phyloP scores from a whole-genome alignment of 768 basidiomycete species.

The Lactarius sp. region DNA sequence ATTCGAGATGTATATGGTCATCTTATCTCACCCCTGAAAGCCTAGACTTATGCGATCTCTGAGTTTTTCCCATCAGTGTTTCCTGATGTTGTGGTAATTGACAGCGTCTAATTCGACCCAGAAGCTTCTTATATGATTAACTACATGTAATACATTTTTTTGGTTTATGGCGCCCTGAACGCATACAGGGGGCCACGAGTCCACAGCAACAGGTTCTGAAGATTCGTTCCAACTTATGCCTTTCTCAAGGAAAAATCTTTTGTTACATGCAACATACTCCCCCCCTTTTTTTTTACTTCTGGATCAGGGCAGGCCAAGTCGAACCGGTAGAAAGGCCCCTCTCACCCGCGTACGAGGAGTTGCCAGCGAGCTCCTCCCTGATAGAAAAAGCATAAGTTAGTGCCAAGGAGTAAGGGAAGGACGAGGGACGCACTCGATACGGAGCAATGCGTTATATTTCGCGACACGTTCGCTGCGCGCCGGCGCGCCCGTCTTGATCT shows the following conservation, averaged over 20 bases:
- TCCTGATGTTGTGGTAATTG: not conserved
- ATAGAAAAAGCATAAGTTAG: conserved; percentile 10
- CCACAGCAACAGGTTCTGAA: not conserved
- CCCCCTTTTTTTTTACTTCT: conserved; percentile 50
- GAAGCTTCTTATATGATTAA: not conserved
- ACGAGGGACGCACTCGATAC: conserved; percentile 68
- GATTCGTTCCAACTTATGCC: conserved; percentile 2
- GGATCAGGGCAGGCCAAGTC: conserved; percentile 64
- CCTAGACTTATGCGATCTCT: too few relatives aligned
- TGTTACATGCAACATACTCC: conserved; percentile 10
- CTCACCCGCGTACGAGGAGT: conserved; percentile 67
- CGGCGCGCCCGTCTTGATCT: conserved; percentile 99
- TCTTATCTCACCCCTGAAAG: too few relatives aligned
- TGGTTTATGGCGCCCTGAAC: not conserved
- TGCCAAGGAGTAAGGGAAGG: conserved; percentile 18
- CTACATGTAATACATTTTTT: not conserved
- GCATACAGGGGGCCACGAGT: conserved; percentile 4
- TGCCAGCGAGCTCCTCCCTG: conserved; percentile 75
- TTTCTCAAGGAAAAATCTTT: not conserved
- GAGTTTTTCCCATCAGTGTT: too few relatives aligned
- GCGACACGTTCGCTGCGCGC: conserved; percentile 95
- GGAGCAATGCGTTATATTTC: conserved; percentile 87
- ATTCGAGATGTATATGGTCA: too few relatives aligned
- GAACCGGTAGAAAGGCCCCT: conserved; percentile 76
- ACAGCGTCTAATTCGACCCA: not conserved